phyloP scores from a whole-genome alignment of 768 basidiomycete genomes.

The Collybia mongolica region DNA sequence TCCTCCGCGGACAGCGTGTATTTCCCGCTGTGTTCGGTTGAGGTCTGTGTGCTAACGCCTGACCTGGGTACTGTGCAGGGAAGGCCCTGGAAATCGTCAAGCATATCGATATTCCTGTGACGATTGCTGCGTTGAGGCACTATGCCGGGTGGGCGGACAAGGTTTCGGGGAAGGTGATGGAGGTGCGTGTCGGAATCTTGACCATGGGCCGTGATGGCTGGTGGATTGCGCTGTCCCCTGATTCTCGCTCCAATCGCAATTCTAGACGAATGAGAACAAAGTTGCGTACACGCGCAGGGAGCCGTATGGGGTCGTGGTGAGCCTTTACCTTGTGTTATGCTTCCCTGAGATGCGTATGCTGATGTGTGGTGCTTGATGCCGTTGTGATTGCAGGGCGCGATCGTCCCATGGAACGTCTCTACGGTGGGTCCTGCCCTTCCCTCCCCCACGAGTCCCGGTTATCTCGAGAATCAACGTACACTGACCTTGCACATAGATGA shows the following conservation, averaged over 20 bases:
- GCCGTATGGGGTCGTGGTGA: conserved; percentile 50
- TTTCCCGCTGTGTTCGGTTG: too few relatives aligned
- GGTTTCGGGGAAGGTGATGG: conserved; percentile 57
- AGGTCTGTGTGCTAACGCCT: conserved; percentile 30
- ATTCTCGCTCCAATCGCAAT: too few relatives aligned
- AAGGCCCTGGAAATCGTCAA: conserved; percentile 40
- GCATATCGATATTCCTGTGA: conserved; percentile 39
- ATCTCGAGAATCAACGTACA: not conserved
- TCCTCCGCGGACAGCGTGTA: not conserved
- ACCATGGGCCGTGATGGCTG: too few relatives aligned
- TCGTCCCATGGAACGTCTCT: conserved; percentile 61
- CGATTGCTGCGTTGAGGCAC: conserved; percentile 53
- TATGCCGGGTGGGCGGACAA: conserved; percentile 85
- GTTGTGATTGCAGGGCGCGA: conserved; percentile 30
- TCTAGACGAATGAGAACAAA: conserved; percentile 52
- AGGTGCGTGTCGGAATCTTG: conserved; percentile 25
- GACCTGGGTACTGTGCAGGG: conserved; percentile 13
- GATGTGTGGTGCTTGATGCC: too few relatives aligned
- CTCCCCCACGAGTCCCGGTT: not conserved
- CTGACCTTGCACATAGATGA: conserved; percentile 11
- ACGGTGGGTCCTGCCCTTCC: conserved; percentile 8
- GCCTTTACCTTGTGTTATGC: conserved; percentile 26
- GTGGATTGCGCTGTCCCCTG: too few relatives aligned
- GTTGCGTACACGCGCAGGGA: conserved; percentile 71
- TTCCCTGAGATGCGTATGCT: conserved; percentile 17